These are phyloP conservation scores for Pythium plurisporium DNA, from an alignment of 352 stramenopile species.

Conservation along the genomic window DNA sequence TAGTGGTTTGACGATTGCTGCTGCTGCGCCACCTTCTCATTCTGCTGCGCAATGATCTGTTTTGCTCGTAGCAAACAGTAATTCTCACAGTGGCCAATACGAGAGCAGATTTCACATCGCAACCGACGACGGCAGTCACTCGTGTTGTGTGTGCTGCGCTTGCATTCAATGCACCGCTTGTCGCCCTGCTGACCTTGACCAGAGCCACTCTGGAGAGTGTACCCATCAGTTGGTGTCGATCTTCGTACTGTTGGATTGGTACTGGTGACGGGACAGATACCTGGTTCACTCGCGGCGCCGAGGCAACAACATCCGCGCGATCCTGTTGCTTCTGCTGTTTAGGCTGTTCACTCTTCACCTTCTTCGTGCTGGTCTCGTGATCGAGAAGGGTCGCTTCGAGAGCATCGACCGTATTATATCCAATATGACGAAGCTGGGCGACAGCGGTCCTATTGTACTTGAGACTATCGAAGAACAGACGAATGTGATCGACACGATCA, in stretches of 20 bases:
- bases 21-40: not conserved
- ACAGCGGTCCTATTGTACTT: not conserved
- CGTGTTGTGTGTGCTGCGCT: not conserved
- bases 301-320: too few relatives aligned
- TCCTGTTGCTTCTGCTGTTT: not conserved
- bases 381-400: not conserved
- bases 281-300: not conserved
- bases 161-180: not conserved
- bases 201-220: not conserved
- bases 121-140: not conserved
- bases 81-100: not conserved
- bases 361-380: not conserved
- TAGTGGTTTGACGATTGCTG: slow-evolving; percentile 1
- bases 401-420: not conserved
- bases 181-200: not conserved
- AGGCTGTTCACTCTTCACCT: not conserved
- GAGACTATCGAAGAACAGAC: not conserved
- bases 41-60: not conserved
- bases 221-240: not conserved
- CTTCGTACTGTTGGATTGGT: not conserved
- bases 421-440: not conserved
- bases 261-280: not conserved
- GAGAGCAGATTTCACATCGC: not conserved
- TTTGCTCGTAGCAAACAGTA: not conserved
- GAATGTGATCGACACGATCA: not conserved